Conservation (phyloP, 2,329 filamentous ascomycete genomes). For the Endoconidiophora polonica region DNA sequence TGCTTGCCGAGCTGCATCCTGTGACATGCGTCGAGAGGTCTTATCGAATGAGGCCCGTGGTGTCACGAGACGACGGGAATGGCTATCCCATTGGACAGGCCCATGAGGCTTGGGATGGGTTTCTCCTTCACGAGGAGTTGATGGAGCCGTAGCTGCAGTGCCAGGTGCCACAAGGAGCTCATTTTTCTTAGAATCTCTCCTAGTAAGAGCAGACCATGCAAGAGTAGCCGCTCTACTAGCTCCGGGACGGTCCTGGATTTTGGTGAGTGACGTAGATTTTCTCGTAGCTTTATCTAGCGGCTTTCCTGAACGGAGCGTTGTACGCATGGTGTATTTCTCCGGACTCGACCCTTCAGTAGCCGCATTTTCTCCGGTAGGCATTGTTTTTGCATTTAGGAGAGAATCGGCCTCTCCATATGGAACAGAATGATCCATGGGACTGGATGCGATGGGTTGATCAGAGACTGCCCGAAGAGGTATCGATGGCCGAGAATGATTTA, state of each 20-base stretch:
- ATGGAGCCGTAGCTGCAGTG: slow-evolving; percentile 13
- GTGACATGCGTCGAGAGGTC: slow-evolving; percentile 14
- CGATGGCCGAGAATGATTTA: background rate
- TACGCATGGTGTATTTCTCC: slow-evolving; percentile 45
- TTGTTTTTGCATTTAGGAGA: background rate
- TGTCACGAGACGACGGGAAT: slow-evolving; percentile 33
- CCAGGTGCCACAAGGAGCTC: slow-evolving; percentile 15
- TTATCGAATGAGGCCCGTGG: slow-evolving; percentile 9
- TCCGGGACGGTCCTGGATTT: slow-evolving; percentile 18
- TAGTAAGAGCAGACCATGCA: slow-evolving; percentile 33
- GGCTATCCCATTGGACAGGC: slow-evolving; percentile 35
- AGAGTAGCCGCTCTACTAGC: slow-evolving; percentile 48
- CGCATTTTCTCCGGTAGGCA: slow-evolving; percentile 23
- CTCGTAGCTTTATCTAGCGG: slow-evolving; percentile 26
- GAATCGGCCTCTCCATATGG: background rate
- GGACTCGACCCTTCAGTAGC: slow-evolving; percentile 25
- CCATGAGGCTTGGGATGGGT: slow-evolving; percentile 14
- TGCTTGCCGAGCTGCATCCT: slow-evolving; percentile 22
- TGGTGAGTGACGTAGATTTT: slow-evolving; percentile 19
- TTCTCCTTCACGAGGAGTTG: slow-evolving; percentile 18
- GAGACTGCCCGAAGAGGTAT: slow-evolving; percentile 13
- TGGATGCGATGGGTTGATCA: slow-evolving; percentile 2
- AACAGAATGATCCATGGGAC: background rate
- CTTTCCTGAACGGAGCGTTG: slow-evolving; percentile 38
- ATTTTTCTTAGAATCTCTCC: slow-evolving; percentile 19